Percentiles rank a stretch among this genome's conserved stretches.
These are phyloP conservation scores for Phytophthora rubi DNA, from an alignment of 352 stramenopile genomes.

Conservation along the genomic window DNA sequence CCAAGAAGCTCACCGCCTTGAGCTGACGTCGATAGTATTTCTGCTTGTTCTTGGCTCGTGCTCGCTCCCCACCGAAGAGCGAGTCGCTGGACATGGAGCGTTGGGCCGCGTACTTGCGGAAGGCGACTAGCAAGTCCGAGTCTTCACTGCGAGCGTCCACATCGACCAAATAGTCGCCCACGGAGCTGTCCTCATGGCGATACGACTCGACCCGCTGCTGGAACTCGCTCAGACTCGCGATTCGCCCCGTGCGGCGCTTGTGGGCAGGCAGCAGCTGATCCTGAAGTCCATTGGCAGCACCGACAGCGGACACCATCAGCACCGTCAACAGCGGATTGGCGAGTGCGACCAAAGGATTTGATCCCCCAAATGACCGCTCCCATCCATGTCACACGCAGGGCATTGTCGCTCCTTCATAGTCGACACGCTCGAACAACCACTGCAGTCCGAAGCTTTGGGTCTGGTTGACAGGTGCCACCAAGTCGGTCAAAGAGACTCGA, in stretches of 20 bases:
- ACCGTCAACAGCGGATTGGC: neutral
- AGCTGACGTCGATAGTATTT: slow-evolving; percentile 63
- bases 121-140: slow-evolving; percentile 40
- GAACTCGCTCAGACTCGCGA: slow-evolving; percentile 78
- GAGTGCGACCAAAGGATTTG: slow-evolving; percentile 1
- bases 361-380: neutral
- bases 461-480: neutral
- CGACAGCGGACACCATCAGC: slow-evolving; percentile 1
- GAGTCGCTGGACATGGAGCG: slow-evolving; percentile 53
- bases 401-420: too few species aligned
- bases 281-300: slow-evolving; percentile 13
- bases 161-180: slow-evolving; percentile 30
- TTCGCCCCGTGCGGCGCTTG: slow-evolving; percentile 67
- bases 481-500: neutral
- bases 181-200: slow-evolving; percentile 28
- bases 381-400: neutral
- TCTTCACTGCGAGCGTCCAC: slow-evolving; percentile 34
- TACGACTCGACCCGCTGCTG: slow-evolving; percentile 72
- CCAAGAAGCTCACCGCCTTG: slow-evolving; percentile 71
- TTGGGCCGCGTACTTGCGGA: slow-evolving; percentile 45
- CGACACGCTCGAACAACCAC: too few species aligned
- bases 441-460: neutral
- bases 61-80: slow-evolving; percentile 58
- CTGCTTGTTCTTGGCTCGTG: slow-evolving; percentile 43
- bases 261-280: slow-evolving; percentile 62